A percentile compares a stretch with the other conserved stretches of the same genome.
These are phyloP conservation scores for Sanghuangporus baumii DNA, from an alignment of 1,284 basidiomycete genomes.

Conservation along the genomic window DNA sequence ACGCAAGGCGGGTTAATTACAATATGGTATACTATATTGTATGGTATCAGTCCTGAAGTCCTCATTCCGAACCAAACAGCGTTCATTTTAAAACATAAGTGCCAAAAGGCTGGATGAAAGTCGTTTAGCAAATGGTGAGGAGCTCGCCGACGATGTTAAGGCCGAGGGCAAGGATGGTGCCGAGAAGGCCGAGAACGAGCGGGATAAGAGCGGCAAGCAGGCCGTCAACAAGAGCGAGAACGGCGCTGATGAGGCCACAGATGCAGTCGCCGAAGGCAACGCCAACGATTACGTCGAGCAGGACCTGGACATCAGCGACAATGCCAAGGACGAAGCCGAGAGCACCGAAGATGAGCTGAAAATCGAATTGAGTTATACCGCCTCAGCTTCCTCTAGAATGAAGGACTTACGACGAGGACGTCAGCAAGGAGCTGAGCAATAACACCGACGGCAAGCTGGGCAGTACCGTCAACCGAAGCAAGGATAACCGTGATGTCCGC, in stretches of 20 bases:
- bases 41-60: no score
- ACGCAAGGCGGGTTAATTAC: not conserved
- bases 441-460: slow-evolving; percentile 8
- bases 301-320: slow-evolving; percentile 10
- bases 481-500: slow-evolving; percentile 10
- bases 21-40: not conserved
- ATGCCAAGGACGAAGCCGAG: slow-evolving; percentile 12
- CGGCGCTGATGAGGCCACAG: slow-evolving; percentile 9
- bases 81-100: not conserved
- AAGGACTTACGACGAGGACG: slow-evolving; percentile 12
- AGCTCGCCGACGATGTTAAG: slow-evolving; percentile 6
- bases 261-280: slow-evolving; percentile 15
- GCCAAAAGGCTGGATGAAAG: not conserved
- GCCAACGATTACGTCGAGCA: slow-evolving; percentile 5
- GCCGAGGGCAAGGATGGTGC: slow-evolving; percentile 5
- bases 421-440: slow-evolving; percentile 15
- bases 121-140: slow-evolving; percentile 11
- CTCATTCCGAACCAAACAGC: not conserved
- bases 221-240: slow-evolving; percentile 10
- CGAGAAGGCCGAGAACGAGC: slow-evolving; percentile 10
- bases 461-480: slow-evolving; percentile 10
- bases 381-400: not conserved
- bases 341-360: slow-evolving; percentile 13
- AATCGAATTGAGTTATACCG: not conserved
- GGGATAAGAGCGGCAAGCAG: slow-evolving; percentile 12